These are phyloP conservation scores for Blastobotrys peoriensis DNA, from an alignment of 805 yeast species.

Conservation along the genomic window DNA sequence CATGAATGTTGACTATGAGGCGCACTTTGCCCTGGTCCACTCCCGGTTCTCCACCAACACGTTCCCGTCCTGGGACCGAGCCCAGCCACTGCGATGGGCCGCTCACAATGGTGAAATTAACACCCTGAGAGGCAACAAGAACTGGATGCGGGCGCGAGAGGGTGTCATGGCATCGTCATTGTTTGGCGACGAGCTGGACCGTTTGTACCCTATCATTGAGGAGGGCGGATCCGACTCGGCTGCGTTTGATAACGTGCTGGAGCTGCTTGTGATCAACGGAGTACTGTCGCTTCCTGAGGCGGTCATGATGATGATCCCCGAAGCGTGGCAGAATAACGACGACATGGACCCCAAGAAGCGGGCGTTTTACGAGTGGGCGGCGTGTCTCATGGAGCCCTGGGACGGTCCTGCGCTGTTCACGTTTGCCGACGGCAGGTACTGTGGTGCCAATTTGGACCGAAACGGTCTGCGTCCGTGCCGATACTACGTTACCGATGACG, in stretches of 20 bases:
- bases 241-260: conserved; percentile 93
- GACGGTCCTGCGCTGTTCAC: conserved; percentile 98
- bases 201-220: conserved; percentile 89
- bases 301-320: conserved; percentile 94
- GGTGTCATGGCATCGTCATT: conserved; percentile 87
- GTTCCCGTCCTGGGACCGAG: conserved; percentile 99
- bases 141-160: conserved; percentile 99
- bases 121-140: conserved; percentile 94
- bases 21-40: conserved; percentile 93
- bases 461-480: conserved; percentile 98
- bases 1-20: conserved; percentile 84
- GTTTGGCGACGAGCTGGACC: conserved; percentile 88
- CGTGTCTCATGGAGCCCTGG: conserved; percentile 99
- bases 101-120: conserved; percentile 99
- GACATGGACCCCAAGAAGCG: conserved; percentile 84
- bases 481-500: conserved; percentile 90
- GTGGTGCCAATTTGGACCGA: conserved; percentile 97
- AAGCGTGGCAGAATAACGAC: conserved; percentile 90
- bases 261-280: conserved; percentile 85
- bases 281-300: conserved; percentile 92
- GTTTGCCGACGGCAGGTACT: conserved; percentile 94
- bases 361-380: conserved; percentile 99
- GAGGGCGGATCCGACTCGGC: conserved; percentile 99
- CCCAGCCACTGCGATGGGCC: conserved; percentile 94
- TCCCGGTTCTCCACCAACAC: conserved; percentile 97